These are phyloP conservation scores for Hanseniaspora taiwanica DNA, from an alignment of 805 yeast species.

Conservation along the genomic window DNA sequence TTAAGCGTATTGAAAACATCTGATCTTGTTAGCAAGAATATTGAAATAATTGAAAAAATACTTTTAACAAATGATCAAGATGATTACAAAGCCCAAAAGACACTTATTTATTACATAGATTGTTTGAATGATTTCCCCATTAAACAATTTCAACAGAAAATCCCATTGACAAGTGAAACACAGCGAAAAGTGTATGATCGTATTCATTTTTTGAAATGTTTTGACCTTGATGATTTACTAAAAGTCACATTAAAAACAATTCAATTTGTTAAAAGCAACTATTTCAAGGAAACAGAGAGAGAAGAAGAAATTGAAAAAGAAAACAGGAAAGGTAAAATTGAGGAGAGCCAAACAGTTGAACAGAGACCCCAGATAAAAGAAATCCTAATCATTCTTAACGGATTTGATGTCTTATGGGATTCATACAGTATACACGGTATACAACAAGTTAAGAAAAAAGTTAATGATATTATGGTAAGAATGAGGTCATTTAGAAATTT, in stretches of 20 bases:
- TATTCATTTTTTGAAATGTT: conserved; percentile 15
- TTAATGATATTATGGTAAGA: not conserved
- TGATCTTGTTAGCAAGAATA: not conserved
- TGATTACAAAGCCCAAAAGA: not conserved
- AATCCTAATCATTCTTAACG: not conserved
- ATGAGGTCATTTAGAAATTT: not conserved
- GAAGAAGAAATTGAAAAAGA: not conserved
- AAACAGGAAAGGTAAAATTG: not conserved
- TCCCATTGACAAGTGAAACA: conserved; percentile 3
- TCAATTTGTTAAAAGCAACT: not conserved
- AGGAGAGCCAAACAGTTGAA: not conserved
- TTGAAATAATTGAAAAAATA: not conserved
- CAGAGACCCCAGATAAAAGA: no score
- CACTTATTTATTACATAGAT: conserved; percentile 18
- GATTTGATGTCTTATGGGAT: not conserved
- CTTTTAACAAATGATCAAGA: not conserved
- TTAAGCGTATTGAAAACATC: not conserved
- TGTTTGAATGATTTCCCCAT: conserved; percentile 21
- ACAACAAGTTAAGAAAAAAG: not conserved
- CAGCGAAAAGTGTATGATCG: conserved; percentile 13
- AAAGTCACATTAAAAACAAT: conserved; percentile 4
- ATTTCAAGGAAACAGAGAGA: not conserved
- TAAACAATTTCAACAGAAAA: conserved; percentile 11
- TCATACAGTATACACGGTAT: not conserved
- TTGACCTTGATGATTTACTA: conserved; percentile 17